Evolutionary conservation across 441 rosid species (phyloP).

Genomic region (Gossypium lobatum): DNA sequence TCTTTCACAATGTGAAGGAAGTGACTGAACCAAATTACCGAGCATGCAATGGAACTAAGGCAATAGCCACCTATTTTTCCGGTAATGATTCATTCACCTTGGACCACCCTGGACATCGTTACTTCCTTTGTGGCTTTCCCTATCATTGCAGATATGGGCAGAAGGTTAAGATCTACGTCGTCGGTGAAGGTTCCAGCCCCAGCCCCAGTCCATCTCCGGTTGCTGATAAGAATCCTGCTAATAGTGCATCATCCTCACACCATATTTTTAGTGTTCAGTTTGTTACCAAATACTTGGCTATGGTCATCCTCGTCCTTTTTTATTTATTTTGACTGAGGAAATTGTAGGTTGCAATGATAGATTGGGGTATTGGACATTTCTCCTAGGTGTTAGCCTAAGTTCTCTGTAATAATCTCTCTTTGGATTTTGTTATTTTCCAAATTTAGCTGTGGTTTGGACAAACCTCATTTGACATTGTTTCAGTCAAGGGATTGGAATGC

Average conservation of each 20-base stretch:
- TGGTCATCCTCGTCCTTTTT: not conserved
- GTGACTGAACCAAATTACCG: not conserved
- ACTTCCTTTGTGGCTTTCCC: not conserved
- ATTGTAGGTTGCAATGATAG: no score
- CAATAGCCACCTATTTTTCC: not conserved
- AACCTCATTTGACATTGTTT: not conserved
- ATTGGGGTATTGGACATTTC: no score
- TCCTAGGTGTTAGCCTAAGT: no score
- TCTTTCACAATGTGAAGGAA: constrained; percentile 5
- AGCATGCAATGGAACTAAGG: not conserved
- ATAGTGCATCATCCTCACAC: not conserved
- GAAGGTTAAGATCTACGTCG: constrained; percentile 6
- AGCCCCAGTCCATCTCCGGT: not conserved
- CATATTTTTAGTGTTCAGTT: not conserved
- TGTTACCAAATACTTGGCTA: not conserved
- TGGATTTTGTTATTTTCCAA: not conserved
- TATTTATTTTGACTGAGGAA: not conserved
- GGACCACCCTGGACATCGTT: not conserved
- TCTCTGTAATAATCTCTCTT: no score
- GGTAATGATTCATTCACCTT: not conserved
- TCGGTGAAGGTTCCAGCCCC: not conserved
- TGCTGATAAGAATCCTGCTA: not conserved
- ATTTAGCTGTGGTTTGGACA: not conserved
- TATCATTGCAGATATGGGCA: not conserved
- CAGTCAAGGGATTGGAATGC: not conserved